Conservation (phyloP, 805 yeast genomes). For the Saccharomycopsis vini region DNA sequence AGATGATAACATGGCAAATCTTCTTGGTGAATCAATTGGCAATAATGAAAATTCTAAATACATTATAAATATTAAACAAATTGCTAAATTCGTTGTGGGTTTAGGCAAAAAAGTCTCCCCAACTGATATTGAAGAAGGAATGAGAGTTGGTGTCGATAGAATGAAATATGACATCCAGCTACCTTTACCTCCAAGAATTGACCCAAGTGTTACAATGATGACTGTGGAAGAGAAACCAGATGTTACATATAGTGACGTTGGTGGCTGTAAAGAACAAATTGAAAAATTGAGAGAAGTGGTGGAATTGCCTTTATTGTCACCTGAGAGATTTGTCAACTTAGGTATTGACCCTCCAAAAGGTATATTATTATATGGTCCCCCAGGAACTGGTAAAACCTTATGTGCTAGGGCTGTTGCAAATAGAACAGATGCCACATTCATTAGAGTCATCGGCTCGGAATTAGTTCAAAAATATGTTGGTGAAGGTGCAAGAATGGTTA, state of each 20-base stretch:
- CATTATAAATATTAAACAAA: conserved; percentile 94
- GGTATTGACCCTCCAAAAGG: conserved; percentile 99
- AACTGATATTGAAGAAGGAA: conserved; percentile 98
- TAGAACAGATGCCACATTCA: conserved; percentile 97
- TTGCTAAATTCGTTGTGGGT: conserved; percentile 95
- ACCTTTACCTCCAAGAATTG: conserved; percentile 96
- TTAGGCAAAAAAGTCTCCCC: conserved; percentile 96
- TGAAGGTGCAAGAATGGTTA: conserved; percentile 99
- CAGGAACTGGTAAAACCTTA: conserved; percentile 96
- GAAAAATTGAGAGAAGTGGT: conserved; percentile 95
- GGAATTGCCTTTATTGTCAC: conserved; percentile 85
- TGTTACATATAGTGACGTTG: conserved; percentile 95
- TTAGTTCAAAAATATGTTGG: conserved; percentile 98
- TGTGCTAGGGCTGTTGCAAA: conserved; percentile 99
- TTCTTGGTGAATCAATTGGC: conserved; percentile 17
- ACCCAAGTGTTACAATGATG: conserved; percentile 99
- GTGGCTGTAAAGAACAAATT: conserved; percentile 97
- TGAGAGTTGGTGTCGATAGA: conserved; percentile 99
- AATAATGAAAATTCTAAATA: conserved; percentile 68
- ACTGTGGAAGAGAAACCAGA: conserved; percentile 99
- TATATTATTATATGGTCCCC: conserved; percentile 91
- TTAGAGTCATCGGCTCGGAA: conserved; percentile 97
- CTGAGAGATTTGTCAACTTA: conserved; percentile 91
- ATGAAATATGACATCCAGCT: conserved; percentile 93
- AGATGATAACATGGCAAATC: conserved; percentile 20